phyloP scores from a whole-genome alignment of 192 early-diverging fungal genomes.

The Gaertneriomyces sp. region DNA sequence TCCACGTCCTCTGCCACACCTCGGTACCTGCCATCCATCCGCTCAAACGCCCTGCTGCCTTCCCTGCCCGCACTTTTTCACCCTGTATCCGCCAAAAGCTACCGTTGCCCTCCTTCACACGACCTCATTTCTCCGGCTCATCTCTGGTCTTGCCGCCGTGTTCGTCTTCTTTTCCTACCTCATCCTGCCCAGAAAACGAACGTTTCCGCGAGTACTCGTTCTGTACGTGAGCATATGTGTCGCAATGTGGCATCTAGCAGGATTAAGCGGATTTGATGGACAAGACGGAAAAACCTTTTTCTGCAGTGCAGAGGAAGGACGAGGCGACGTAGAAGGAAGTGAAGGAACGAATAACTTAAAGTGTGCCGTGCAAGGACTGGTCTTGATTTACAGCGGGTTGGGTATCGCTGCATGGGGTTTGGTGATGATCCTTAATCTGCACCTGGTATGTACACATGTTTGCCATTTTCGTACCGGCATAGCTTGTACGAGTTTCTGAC shows the following conservation, averaged over 20 bases:
- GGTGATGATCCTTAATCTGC: slow-evolving; percentile 15
- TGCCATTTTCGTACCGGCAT: not conserved
- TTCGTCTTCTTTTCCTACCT: slow-evolving; percentile 17
- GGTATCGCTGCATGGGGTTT: slow-evolving; percentile 12
- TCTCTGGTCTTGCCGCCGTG: slow-evolving; percentile 6
- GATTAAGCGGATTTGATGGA: not conserved
- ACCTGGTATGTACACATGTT: slow-evolving; percentile 16
- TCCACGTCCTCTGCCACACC: not conserved
- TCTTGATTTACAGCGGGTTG: not conserved
- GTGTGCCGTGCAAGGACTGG: slow-evolving; percentile 20
- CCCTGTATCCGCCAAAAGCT: slow-evolving; percentile 14
- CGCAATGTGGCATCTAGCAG: slow-evolving; percentile 9
- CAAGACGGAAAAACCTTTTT: slow-evolving; percentile 11
- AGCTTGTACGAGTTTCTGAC: not conserved
- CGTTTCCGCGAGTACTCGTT: slow-evolving; percentile 16
- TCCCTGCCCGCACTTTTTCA: slow-evolving; percentile 19
- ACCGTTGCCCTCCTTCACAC: not conserved
- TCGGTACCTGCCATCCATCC: slow-evolving; percentile 1
- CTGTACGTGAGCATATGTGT: slow-evolving; percentile 10
- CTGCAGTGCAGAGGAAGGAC: slow-evolving; percentile 12
- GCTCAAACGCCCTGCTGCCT: slow-evolving; percentile 11
- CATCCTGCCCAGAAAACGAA: slow-evolving; percentile 16
- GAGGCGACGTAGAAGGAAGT: not conserved
- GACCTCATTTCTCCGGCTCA: slow-evolving; percentile 2
- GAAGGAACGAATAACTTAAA: not conserved